Conservation (phyloP, 805 yeast species). For the Hanseniaspora valbyensis region DNA sequence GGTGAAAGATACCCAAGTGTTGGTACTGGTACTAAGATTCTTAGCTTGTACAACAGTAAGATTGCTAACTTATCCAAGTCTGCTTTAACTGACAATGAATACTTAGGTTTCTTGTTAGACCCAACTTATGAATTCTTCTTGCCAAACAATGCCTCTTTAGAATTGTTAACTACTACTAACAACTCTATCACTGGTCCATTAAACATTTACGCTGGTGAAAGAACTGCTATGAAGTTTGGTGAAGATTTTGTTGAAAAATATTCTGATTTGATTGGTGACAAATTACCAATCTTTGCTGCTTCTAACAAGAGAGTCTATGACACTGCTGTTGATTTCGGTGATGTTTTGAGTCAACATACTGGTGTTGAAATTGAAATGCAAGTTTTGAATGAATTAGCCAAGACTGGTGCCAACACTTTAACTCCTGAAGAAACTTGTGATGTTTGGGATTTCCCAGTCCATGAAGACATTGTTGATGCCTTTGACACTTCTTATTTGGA, state of each 20-base stretch:
- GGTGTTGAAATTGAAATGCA: slow-evolving; percentile 29
- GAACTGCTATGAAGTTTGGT: slow-evolving; percentile 37
- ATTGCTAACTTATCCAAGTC: slow-evolving; percentile 28
- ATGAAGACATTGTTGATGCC: slow-evolving; percentile 18
- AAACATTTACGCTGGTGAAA: slow-evolving; percentile 38
- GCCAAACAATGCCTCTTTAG: slow-evolving; percentile 32
- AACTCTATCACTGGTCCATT: slow-evolving; percentile 20
- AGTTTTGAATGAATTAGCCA: slow-evolving; percentile 33
- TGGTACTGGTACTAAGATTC: slow-evolving; percentile 24
- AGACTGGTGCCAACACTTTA: slow-evolving; percentile 41
- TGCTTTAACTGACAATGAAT: slow-evolving; percentile 28
- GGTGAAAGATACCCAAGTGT: slow-evolving; percentile 65
- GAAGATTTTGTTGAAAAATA: slow-evolving; percentile 36
- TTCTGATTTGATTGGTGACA: slow-evolving; percentile 31
- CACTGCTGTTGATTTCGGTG: slow-evolving; percentile 37
- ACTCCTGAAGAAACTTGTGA: slow-evolving; percentile 39
- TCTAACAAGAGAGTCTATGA: slow-evolving; percentile 40
- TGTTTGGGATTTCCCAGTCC: slow-evolving; percentile 26
- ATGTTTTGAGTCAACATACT: slow-evolving; percentile 40
- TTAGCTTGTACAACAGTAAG: slow-evolving; percentile 3
- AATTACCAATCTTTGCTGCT: slow-evolving; percentile 39
- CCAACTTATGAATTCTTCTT: slow-evolving; percentile 37
- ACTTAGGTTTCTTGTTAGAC: slow-evolving; percentile 44
- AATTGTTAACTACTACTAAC: slow-evolving; percentile 31
- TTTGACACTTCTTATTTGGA: slow-evolving; percentile 33